A percentile compares a stretch with the other conserved stretches of the same genome.
These are phyloP conservation scores for Paramyrothecium roridum DNA, from an alignment of 2,329 filamentous ascomycete genomes.

Conservation along the genomic window DNA sequence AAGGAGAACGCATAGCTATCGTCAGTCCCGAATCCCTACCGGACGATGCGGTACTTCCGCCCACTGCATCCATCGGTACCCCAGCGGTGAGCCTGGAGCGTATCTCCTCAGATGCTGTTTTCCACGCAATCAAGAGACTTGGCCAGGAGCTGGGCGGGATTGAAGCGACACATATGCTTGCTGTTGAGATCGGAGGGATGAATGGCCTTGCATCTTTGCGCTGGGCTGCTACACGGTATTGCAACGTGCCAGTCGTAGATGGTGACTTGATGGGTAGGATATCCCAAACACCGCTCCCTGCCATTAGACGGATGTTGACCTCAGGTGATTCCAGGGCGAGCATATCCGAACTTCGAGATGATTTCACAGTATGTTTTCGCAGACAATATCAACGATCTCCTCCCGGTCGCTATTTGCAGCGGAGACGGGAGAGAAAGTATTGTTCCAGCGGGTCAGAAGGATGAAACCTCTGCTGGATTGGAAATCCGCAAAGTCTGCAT, in stretches of 20 bases:
- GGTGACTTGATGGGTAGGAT: slow-evolving; percentile 32
- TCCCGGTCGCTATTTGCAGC: not conserved
- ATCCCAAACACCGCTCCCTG: not conserved
- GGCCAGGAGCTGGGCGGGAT: not conserved
- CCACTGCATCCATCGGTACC: slow-evolving; percentile 52
- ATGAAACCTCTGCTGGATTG: not conserved
- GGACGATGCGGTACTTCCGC: slow-evolving; percentile 43
- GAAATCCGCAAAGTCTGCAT: not conserved
- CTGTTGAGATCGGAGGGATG: slow-evolving; percentile 44
- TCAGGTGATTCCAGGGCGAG: slow-evolving; percentile 2
- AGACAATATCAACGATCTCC: not conserved
- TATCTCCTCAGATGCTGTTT: not conserved
- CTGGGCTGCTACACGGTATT: slow-evolving; percentile 30
- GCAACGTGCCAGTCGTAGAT: slow-evolving; percentile 31
- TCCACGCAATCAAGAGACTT: not conserved
- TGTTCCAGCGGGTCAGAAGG: not conserved
- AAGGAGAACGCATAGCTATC: slow-evolving; percentile 43
- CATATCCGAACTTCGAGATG: slow-evolving; percentile 22
- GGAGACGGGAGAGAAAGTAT: not conserved
- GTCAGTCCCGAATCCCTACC: slow-evolving; percentile 43
- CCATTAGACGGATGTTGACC: not conserved
- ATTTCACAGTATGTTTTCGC: slow-evolving; percentile 9
- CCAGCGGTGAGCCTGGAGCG: slow-evolving; percentile 46
- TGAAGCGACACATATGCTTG: slow-evolving; percentile 10
- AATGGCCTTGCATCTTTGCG: slow-evolving; percentile 44